Evolutionary conservation across 495 filamentous ascomycete genomes (phyloP).

Genomic region (Tuber umbilicatum): DNA sequence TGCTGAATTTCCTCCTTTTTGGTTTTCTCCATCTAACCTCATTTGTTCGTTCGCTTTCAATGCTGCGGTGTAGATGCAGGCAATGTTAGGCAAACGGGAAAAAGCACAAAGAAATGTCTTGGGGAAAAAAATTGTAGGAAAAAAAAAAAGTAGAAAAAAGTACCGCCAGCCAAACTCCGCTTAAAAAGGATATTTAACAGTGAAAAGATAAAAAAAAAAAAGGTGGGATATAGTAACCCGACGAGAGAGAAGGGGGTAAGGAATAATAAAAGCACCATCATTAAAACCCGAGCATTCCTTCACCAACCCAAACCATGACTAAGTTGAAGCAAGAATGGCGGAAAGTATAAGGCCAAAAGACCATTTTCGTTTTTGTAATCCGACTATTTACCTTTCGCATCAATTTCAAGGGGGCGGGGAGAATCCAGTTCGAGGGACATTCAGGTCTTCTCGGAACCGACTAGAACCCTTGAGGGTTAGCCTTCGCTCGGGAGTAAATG

Average conservation of each 20-base stretch:
- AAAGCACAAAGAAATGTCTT: not conserved
- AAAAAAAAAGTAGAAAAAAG: not conserved
- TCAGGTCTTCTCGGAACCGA: constrained; percentile 37
- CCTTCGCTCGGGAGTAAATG: constrained; percentile 31
- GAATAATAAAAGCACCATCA: constrained; percentile 22
- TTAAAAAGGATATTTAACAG: constrained; percentile 37
- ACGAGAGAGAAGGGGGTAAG: not conserved
- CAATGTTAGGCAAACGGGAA: not conserved
- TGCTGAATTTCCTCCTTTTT: not conserved
- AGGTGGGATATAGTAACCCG: constrained; percentile 5
- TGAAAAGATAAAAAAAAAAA: constrained; percentile 22
- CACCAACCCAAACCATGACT: constrained; percentile 28
- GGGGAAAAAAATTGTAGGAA: not conserved
- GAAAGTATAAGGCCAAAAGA: constrained; percentile 8
- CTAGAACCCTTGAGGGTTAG: constrained; percentile 36
- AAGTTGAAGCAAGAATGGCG: constrained; percentile 18
- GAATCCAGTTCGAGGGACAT: constrained; percentile 30
- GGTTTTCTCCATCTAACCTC: not conserved
- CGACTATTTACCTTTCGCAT: not conserved
- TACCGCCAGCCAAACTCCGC: constrained; percentile 35
- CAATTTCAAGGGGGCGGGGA: constrained; percentile 23
- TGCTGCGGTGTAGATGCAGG: not conserved
- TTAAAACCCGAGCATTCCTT: constrained; percentile 32
- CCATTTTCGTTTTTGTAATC: not conserved
- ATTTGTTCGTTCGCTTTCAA: not conserved